Evolutionary conservation across 495 filamentous ascomycete species (phyloP), one percentile per base, ranked within the genome.

Genomic region (Aspergillus hancockii): DNA sequence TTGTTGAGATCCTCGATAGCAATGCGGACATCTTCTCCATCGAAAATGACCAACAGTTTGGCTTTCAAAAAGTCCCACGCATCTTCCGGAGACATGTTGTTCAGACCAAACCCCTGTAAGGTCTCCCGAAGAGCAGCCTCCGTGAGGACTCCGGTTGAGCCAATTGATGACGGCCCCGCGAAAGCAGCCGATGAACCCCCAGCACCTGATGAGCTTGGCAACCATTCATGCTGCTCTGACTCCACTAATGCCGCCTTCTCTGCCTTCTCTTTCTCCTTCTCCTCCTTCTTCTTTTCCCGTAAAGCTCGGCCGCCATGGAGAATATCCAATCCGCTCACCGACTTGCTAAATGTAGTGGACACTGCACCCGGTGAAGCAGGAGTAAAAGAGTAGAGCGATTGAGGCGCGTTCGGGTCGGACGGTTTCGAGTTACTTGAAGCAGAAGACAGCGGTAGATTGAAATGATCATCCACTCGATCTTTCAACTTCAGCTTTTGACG

Each of bases 1-100:
- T 88, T 85, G 68, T 99, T 99, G 59, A 98, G 84, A 65, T 98
- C 95, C 69, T 99, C 95, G 18, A 99, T 89, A 0, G 93, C 92
- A 46, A 93, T 81, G 14, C 91, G 83, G 6, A 97, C 80, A 61
- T 96, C 90, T 64, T 97, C 95, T 10, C 90, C 93, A 63, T 97
- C 90, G 66, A 99, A 99, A 14, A 97, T 87, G 49, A 90, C 85
- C 12, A 98, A 79, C n/a, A 98, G 68, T 59, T 91, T 92, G 0
- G 89, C 88, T 63, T 93, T 94, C n/a, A 99, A 73, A 57, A 91
- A 90, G 23, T 93, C 91, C 95, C 95, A 99, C 8, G 92, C 93
- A 69, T 97, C 92, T 63, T 99, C 94, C 0, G 88, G 79, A 6
- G 83, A 85, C 85, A 97, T 88, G 62, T 90, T 91, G 59, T 90